These are phyloP conservation scores for Chloranthus sessilifolius DNA, from an alignment of 164 flowering plant genomes.

Conservation along the genomic window DNA sequence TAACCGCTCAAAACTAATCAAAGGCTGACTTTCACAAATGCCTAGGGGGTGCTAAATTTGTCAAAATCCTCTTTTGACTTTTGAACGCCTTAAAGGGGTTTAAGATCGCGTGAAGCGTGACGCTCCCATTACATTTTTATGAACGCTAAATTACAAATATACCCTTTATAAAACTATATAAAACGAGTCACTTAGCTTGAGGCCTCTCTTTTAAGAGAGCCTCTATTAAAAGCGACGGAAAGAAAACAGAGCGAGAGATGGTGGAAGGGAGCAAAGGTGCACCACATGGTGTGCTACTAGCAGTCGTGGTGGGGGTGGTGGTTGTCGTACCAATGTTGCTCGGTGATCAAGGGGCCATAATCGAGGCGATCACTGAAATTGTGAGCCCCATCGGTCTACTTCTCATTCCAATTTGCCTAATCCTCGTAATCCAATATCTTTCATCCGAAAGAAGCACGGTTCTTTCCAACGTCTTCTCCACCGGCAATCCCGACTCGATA, in stretches of 20 bases:
- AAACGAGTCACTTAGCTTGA: too few relatives aligned
- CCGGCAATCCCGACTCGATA: constrained; percentile 74
- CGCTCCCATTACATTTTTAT: neutral
- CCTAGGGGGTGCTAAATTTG: too few relatives aligned
- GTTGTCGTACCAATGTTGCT: constrained; percentile 42
- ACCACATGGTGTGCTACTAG: constrained; percentile 62
- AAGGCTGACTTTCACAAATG: too few relatives aligned
- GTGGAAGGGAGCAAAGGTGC: constrained; percentile 36
- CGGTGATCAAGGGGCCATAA: constrained; percentile 67
- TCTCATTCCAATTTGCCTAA: constrained; percentile 63
- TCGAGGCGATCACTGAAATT: constrained; percentile 56
- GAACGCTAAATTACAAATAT: neutral
- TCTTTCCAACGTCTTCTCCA: constrained; percentile 46
- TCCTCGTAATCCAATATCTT: constrained; percentile 69
- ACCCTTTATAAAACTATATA: too few relatives aligned
- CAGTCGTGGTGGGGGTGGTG: constrained; percentile 50
- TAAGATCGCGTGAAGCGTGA: too few relatives aligned
- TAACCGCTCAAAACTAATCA: too few relatives aligned
- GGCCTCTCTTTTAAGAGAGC: neutral
- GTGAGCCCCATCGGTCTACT: constrained; percentile 67
- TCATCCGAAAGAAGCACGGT: constrained; percentile 67
- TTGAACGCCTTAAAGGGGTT: neutral
- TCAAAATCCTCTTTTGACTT: too few relatives aligned
- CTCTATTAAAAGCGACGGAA: neutral
- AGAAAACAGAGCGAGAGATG: constrained; percentile 10